Conservation (phyloP, 2,329 filamentous ascomycete species). For the Calcarisporium arbuscula region DNA sequence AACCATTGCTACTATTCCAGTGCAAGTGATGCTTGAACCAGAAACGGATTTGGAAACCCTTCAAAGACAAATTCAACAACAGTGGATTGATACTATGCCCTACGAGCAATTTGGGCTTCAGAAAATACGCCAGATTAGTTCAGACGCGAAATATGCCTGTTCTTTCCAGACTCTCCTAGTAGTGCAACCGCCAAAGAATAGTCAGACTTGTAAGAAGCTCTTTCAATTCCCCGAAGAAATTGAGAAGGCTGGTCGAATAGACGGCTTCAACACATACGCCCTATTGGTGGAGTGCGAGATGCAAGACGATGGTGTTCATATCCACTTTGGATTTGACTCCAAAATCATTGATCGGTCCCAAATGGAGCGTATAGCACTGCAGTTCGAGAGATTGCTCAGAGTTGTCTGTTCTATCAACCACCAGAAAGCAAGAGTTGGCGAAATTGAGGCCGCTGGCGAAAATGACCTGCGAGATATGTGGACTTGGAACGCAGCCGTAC, state of each 20-base stretch:
- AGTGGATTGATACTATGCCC: slow-evolving; percentile 1
- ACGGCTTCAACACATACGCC: neutral
- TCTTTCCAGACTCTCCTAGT: slow-evolving; percentile 3
- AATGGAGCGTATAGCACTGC: neutral
- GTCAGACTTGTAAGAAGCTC: too few species aligned
- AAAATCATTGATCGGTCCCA: neutral
- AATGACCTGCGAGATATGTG: slow-evolving; percentile 10
- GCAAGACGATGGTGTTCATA: neutral
- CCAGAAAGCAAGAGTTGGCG: neutral
- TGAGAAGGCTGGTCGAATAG: neutral
- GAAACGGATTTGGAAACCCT: neutral
- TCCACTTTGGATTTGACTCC: neutral
- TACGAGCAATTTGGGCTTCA: slow-evolving; percentile 5
- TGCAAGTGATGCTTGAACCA: neutral
- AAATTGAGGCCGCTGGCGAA: neutral
- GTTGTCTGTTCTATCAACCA: neutral
- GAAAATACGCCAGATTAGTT: neutral
- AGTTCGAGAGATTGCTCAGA: slow-evolving; percentile 1
- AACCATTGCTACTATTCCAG: slow-evolving; percentile 4
- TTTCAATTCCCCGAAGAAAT: neutral
- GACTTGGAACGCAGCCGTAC: slow-evolving; percentile 19
- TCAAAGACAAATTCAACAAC: neutral
- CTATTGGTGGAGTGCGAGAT: neutral
- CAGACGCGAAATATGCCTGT: neutral
- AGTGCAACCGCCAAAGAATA: slow-evolving; percentile 1